Percentiles rank a stretch among this genome's conserved stretches.
phyloP scores from a whole-genome alignment of 768 basidiomycete species.

The button mushroom (Agaricus bisporus) region DNA sequence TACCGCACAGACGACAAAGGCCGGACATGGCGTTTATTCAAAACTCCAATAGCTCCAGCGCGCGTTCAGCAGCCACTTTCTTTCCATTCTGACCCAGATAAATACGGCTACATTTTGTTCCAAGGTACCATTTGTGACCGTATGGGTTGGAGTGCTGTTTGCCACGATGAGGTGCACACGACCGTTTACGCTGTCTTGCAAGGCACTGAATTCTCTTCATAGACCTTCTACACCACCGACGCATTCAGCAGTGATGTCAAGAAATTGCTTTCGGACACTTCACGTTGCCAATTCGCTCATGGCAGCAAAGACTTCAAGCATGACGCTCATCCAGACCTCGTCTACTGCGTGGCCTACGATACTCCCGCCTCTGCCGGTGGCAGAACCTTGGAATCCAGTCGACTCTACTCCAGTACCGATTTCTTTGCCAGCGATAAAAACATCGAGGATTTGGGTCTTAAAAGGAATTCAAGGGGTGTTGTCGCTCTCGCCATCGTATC shows the following conservation, averaged over 20 bases:
- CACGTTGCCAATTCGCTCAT: conserved; percentile 86
- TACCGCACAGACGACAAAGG: conserved; percentile 89
- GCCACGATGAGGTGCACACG: conserved; percentile 65
- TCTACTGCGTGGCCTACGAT: conserved; percentile 91
- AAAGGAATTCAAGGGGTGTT: conserved; percentile 82
- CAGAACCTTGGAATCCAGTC: conserved; percentile 50
- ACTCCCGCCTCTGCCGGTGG: conserved; percentile 40
- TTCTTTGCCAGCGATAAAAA: conserved; percentile 64
- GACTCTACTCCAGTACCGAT: conserved; percentile 80
- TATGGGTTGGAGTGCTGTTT: conserved; percentile 47
- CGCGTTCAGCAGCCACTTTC: conserved; percentile 61
- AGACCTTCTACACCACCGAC: conserved; percentile 89
- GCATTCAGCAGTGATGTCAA: conserved; percentile 62
- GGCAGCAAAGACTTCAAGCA: conserved; percentile 79
- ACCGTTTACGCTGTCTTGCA: conserved; percentile 1
- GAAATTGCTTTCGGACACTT: conserved; percentile 62
- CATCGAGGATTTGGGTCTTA: conserved; percentile 84
- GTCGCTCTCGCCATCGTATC: conserved; percentile 88
- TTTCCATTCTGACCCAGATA: conserved; percentile 76
- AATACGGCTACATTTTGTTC: conserved; percentile 72
- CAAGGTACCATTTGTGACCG: conserved; percentile 65
- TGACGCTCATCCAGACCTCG: conserved; percentile 62
- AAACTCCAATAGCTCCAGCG: conserved; percentile 56
- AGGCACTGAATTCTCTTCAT: conserved; percentile 9
- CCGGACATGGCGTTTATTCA: conserved; percentile 79